phyloP scores from a whole-genome alignment of 495 filamentous ascomycete genomes.

The Clohesyomyces aquaticus region DNA sequence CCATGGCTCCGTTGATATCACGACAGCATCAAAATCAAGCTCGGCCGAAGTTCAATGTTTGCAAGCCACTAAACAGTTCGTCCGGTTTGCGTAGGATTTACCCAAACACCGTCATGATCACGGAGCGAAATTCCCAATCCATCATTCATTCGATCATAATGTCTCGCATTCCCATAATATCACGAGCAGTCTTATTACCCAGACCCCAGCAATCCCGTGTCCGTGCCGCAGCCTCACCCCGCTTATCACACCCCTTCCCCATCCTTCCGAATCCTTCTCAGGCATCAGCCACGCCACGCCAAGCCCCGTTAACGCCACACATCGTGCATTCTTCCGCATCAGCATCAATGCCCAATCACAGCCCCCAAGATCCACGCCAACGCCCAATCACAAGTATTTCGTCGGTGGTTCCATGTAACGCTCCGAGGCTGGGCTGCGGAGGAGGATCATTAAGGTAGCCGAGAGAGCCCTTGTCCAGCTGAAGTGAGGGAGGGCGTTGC shows the following conservation, averaged over 20 bases:
- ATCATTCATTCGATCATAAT: no score
- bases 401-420: neutral
- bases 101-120: no score
- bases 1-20: neutral
- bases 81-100: no score
- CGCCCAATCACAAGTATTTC: no score
- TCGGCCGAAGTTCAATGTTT: neutral
- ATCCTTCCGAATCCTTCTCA: neutral
- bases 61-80: neutral
- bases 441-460: neutral
- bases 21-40: neutral
- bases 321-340: neutral
- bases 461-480: neutral
- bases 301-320: neutral
- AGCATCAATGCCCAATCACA: neutral
- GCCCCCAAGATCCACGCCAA: no score
- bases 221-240: no score
- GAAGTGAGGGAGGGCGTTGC: neutral
- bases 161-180: no score
- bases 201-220: no score
- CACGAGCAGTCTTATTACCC: no score
- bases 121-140: no score
- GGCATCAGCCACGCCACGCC: neutral
- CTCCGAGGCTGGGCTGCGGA: neutral
- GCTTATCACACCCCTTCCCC: neutral